Evolutionary conservation across 768 basidiomycete genomes (phyloP).

Genomic region (Amanita exitialis): DNA sequence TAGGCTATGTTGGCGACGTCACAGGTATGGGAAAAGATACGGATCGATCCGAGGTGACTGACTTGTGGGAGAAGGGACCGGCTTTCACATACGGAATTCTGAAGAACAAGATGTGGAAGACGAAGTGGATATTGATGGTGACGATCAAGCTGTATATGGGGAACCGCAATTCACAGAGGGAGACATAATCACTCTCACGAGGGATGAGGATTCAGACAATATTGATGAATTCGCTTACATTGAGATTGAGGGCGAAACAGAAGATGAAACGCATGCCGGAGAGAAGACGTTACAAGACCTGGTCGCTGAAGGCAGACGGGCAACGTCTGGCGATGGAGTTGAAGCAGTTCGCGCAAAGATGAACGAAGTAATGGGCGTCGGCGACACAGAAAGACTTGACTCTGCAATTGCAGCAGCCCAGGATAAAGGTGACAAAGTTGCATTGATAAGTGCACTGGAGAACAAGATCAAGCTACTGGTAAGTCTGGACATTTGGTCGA

Average conservation of each 20-base stretch:
- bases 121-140: slow-evolving; percentile 74
- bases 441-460: slow-evolving; percentile 46
- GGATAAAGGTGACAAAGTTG: slow-evolving; percentile 34
- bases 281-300: slow-evolving; percentile 38
- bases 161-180: slow-evolving; percentile 68
- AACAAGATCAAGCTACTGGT: slow-evolving; percentile 51
- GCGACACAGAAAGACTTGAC: slow-evolving; percentile 36
- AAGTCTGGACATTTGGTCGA: slow-evolving; percentile 13
- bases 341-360: slow-evolving; percentile 20
- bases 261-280: slow-evolving; percentile 20
- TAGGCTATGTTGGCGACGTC: slow-evolving; percentile 36
- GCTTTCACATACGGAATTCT: slow-evolving; percentile 56
- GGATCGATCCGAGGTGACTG: background rate
- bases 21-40: slow-evolving; percentile 25
- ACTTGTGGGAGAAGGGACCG: slow-evolving; percentile 38
- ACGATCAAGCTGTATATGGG: slow-evolving; percentile 58
- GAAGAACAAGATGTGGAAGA: slow-evolving; percentile 62
- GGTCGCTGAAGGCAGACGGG: slow-evolving; percentile 37
- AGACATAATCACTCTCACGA: slow-evolving; percentile 40
- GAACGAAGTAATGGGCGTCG: slow-evolving; percentile 29
- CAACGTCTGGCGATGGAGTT: slow-evolving; percentile 1
- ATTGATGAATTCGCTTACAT: slow-evolving; percentile 29
- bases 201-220: slow-evolving; percentile 13
- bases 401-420: slow-evolving; percentile 39
- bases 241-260: slow-evolving; percentile 30